Evolutionary conservation across 495 filamentous ascomycete species (phyloP).

Genomic region (Daldinia concentrica): DNA sequence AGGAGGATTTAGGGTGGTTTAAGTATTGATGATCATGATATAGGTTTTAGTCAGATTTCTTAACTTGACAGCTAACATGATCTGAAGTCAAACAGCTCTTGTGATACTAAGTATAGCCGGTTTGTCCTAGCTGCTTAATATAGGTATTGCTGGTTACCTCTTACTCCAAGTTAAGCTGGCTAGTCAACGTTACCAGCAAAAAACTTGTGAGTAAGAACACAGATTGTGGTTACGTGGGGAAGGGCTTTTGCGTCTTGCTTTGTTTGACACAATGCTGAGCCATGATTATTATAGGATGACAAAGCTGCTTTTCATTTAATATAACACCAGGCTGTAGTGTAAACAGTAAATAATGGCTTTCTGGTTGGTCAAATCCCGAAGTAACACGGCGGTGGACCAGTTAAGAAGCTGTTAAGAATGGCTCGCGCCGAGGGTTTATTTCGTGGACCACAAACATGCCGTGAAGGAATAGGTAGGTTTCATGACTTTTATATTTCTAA

Average conservation of each 20-base stretch:
- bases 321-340: not conserved
- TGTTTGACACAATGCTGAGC: not conserved
- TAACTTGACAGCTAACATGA: not conserved
- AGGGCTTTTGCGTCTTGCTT: not conserved
- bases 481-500: not conserved
- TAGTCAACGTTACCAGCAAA: not conserved
- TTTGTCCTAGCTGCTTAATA: not conserved
- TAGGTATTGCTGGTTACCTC: not conserved
- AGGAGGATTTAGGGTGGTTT: conserved; percentile 1
- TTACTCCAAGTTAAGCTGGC: not conserved
- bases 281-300: not conserved
- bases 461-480: not conserved
- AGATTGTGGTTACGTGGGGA: no score
- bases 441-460: not conserved
- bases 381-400: not conserved
- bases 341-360: not conserved
- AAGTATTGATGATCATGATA: not conserved
- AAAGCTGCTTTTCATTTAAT: not conserved
- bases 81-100: not conserved
- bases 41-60: not conserved
- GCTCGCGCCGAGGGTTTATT: not conserved
- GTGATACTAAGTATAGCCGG: not conserved
- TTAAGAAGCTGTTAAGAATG: not conserved
- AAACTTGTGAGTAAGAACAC: no score
- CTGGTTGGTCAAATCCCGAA: not conserved